A percentile compares a stretch with the other conserved stretches of the same genome.
Evolutionary conservation across 768 basidiomycete species (phyloP).

Genomic region (Rhodotorula sphaerocarpa): DNA sequence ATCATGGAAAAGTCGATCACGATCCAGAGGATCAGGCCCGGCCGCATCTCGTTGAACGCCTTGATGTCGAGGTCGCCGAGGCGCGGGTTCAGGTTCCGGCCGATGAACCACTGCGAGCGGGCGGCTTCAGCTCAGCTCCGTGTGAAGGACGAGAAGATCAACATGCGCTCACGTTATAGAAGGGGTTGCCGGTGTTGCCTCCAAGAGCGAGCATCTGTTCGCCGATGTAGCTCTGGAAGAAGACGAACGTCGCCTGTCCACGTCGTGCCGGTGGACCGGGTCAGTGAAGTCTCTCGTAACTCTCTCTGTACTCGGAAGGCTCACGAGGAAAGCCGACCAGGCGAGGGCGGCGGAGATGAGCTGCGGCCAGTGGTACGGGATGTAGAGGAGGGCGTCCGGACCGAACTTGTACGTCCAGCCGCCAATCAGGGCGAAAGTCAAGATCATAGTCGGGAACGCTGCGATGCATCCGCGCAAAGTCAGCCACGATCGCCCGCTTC

Average conservation of each 20-base stretch:
- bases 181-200: constrained; percentile 76
- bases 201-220: constrained; percentile 67
- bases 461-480: background rate
- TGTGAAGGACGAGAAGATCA: background rate
- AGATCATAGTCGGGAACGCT: constrained; percentile 82
- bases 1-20: constrained; percentile 82
- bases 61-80: constrained; percentile 70
- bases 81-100: constrained; percentile 86
- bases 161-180: constrained; percentile 70
- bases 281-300: background rate
- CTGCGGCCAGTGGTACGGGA: constrained; percentile 87
- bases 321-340: constrained; percentile 62
- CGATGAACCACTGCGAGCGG: constrained; percentile 70
- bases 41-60: constrained; percentile 67
- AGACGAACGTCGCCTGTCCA: constrained; percentile 54
- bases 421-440: constrained; percentile 63
- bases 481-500: background rate
- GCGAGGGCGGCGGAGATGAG: constrained; percentile 71
- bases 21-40: constrained; percentile 84
- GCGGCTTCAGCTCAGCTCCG: background rate
- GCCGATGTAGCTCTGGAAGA: constrained; percentile 54
- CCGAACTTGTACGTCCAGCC: constrained; percentile 69
- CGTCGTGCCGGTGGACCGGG: rapidly evolving
- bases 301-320: background rate
- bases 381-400: constrained; percentile 69